Base-by-base conservation (phyloP, 2,329 filamentous ascomycete species). In the Trichoderma simmonsii region DNA sequence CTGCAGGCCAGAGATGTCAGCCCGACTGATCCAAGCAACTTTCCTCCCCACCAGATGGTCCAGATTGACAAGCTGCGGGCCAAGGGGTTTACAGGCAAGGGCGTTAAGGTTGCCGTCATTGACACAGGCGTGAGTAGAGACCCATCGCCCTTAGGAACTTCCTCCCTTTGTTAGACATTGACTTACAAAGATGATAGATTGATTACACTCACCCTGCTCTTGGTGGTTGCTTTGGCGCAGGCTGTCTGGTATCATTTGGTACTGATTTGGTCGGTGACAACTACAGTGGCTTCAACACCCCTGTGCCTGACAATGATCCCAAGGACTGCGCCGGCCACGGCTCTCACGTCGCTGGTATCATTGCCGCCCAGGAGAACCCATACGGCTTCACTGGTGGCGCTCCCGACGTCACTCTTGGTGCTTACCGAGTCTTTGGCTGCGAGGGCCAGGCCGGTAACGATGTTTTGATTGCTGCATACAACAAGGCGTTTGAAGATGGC, bases 41-140 rank as follows among this genome's bases (percentile, higher is more conserved):
- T 70, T 6, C 64, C 71, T 26, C 82, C 86, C 1, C 87, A 89
- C 65, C 75, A 86, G 71, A 87, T 88, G 86, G 88, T 86, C 2
- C 86, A 88, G 78, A 84, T 89, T 24, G 84, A 87, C 76, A 85
- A 85, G 81, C 79, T 89, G 36, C 82, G 81, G 30, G 84, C 83
- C n/a, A 79, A 85, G 71, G 86, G 86, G 0, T 74, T 84, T 70
- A 85, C 82, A 0, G 87, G 87, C 51, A 83, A 84, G 74, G 87
- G 86, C 28, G 80, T 89, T 78, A 87, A 85, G 73, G 79, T 89
- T 76, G 87, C 81, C 48, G 79, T 89, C 11, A 81, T 89, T 26
- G 87, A 89, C 75, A 86, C 83, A 26, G 87, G 87, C 75, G 85
- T 86, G 82, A 79, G 85, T 69, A 15, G 24, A 28, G 39, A 12